Base-by-base conservation (phyloP, 805 yeast genomes). In the Candida multigemmis region DNA sequence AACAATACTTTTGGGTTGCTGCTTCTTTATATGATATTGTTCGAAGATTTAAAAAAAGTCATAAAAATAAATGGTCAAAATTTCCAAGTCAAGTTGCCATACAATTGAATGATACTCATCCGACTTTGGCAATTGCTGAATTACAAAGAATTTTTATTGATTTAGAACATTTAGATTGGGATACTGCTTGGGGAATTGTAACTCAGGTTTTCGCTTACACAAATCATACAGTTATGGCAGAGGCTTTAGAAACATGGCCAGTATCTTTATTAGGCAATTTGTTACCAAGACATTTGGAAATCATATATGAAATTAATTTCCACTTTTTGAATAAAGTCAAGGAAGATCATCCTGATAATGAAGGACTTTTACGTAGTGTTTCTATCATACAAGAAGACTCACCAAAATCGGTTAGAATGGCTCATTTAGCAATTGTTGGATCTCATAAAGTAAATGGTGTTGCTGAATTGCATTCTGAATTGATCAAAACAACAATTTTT, bases 241-340 rank as follows among this genome's bases (percentile, higher is more conserved):
- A 86, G 64, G 96, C 96, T 13, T 67, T 87, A 36, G 96, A 86
- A 62, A 87, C 83, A 60, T 86, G 96, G 96, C 94, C 95, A 6
- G 77, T 87, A 32, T 80, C 80, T 30, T 62, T 86, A 38, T 60
- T 86, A 37, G 83, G 80, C 24, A 76, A 70, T 43, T 56, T 86
- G 50, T 69, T 86, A 39, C 96, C 96, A 35, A 74, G 96, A 54
- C 96, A 86, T 56, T 59, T 86, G 61, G 93, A 86, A 56, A 81
- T 86, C 43, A 77, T 87, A 44, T 86, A 82, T 53, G 89, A 82
- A 34, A 79, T 86, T 55, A 86, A 86, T 56, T 68, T 73, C 56
- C 68, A 51, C 56, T 87, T 86, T 63, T 68, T 86, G 52, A 77
- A 86, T 54, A 46, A 54, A 15, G 95, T 86, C 22, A 87, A 77